phyloP scores from a whole-genome alignment of 176 grass and related monocot species.

The Bolboschoenus planiculmis region DNA sequence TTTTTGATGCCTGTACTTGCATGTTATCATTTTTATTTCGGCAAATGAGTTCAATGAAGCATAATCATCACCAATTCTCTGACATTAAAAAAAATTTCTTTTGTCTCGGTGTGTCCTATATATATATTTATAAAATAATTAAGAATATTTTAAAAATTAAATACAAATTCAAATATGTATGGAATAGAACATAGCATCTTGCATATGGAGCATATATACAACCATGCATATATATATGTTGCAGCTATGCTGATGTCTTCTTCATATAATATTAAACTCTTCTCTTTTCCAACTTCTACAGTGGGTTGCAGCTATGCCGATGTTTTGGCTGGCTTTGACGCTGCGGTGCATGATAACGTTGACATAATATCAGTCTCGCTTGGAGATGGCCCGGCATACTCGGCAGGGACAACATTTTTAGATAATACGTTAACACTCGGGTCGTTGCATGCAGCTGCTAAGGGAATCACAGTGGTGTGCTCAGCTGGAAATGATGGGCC shows the following conservation, averaged over 20 bases:
- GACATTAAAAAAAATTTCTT: too few relatives aligned
- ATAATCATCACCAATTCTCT: neutral
- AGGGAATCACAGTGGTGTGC: constrained; percentile 47
- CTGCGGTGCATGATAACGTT: constrained; percentile 60
- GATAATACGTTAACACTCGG: constrained; percentile 43
- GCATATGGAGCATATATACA: too few relatives aligned
- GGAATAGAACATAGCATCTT: too few relatives aligned
- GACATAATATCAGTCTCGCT: constrained; percentile 69
- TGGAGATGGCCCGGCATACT: constrained; percentile 22
- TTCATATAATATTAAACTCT: neutral
- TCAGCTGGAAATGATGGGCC: constrained; percentile 71
- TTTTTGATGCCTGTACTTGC: neutral
- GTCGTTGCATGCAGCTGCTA: constrained; percentile 51
- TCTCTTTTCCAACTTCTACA: neutral
- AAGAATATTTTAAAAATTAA: too few relatives aligned
- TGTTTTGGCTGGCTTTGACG: constrained; percentile 60
- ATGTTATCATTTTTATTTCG: neutral
- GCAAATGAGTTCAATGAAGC: neutral
- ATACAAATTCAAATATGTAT: too few relatives aligned
- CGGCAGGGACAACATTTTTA: neutral
- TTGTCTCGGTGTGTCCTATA: too few relatives aligned
- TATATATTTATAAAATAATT: too few relatives aligned
- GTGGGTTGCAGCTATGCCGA: constrained; percentile 43
- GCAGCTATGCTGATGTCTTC: too few relatives aligned
- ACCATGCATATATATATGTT: too few relatives aligned